Conservation (phyloP, 2,329 filamentous ascomycete species). For the Sporothrix variecibatus region DNA sequence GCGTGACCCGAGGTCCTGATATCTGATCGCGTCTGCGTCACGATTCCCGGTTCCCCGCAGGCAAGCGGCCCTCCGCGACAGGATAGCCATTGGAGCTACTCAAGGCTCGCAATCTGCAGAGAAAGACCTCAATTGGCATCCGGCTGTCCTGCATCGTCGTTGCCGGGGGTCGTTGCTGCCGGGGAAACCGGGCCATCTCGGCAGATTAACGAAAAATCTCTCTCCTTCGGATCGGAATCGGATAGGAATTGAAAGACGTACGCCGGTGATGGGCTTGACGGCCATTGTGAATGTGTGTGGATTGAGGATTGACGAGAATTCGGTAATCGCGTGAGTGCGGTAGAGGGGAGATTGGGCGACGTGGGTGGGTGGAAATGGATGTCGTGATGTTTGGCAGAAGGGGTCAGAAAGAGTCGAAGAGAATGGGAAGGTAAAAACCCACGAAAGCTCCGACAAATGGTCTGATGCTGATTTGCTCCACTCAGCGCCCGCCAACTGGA, state of each 20-base stretch:
- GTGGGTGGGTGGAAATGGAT: background rate
- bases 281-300: conserved; percentile 49
- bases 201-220: background rate
- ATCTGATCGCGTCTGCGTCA: background rate
- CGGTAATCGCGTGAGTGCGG: conserved; percentile 8
- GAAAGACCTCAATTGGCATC: background rate
- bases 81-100: background rate
- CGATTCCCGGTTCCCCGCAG: background rate
- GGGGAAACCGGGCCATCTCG: background rate
- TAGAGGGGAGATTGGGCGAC: conserved; percentile 9
- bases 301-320: background rate
- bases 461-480: conserved; percentile 32
- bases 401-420: conserved; percentile 15
- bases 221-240: background rate
- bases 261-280: conserved; percentile 60
- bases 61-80: background rate
- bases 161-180: background rate
- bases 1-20: background rate
- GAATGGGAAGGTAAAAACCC: conserved; percentile 29
- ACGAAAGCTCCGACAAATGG: conserved; percentile 31
- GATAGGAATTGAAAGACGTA: conserved; percentile 44
- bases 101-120: background rate
- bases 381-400: conserved; percentile 17
- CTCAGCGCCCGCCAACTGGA: conserved; percentile 15
- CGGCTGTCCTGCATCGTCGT: background rate